Base-by-base conservation (phyloP, 2,329 filamentous ascomycete genomes). In the Gnomoniopsis sp. region DNA sequence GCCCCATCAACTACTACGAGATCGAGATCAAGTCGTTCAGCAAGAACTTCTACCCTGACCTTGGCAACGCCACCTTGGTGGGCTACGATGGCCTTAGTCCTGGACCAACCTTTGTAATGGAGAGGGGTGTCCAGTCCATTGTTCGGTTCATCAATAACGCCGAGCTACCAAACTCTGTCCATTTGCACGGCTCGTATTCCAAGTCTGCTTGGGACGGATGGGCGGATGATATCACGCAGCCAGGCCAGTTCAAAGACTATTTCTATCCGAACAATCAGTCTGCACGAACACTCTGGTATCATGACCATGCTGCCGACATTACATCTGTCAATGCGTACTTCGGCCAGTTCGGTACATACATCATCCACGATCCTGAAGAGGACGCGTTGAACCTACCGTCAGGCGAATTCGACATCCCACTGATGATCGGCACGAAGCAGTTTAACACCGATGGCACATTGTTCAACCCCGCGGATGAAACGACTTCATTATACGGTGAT, bases 231-330 rank as follows among this genome's bases (percentile, higher is more conserved):
- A 71, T 75, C n/a, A 79, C 79, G 1, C 50, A 69, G 1, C 75
- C 77, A 0, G 80, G 80, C 1, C 70, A 85, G 64, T 84, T 79
- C 69, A 85, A 86, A 67, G 84, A 86, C 61, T 85, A 86, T 67
- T 86, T 85, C 67, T 87, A 84, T 63, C 82, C 83, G 11, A 86
- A 86, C 66, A 71, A 68, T 15, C 78, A 85, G 65, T 74, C 73
- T 43, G 80, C 76, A 1, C 75, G 83, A 41, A 75, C 80, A 0
- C 72, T 85, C 33, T 86, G 83, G 83, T 86, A 86, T 63, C 82
- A 86, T 63, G 79, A 79, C 61, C 72, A 75, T 57, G 72, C 74
- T 15, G 67, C 76, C 54, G 67, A 70, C 30, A 67, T 69, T 66
- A 85, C 83, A 14, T 78, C 80, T 7, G 71, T 78, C 48, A 83